A percentile compares a stretch with the other conserved stretches of the same genome.
These are phyloP conservation scores for Yamadazyma akitaensis DNA, from an alignment of 805 yeast species.

Conservation along the genomic window DNA sequence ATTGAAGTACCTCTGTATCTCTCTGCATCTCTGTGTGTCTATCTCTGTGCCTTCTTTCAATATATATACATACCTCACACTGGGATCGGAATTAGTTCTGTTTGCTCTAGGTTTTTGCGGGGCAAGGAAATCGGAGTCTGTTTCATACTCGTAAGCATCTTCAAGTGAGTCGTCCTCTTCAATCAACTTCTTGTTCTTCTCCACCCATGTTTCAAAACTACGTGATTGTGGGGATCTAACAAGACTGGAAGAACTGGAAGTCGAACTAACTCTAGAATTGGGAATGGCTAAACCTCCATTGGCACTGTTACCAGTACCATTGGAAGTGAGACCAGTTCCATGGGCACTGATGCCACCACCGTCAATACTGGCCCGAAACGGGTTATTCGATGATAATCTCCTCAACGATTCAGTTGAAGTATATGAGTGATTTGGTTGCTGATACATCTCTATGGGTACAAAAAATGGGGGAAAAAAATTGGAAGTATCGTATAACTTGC, in stretches of 20 bases:
- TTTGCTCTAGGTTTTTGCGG: constrained; percentile 10
- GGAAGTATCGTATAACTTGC: no score
- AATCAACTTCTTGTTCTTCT: constrained; percentile 39
- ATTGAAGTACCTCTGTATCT: no score
- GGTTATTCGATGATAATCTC: constrained; percentile 63
- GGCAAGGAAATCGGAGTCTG: constrained; percentile 9
- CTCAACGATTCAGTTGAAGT: constrained; percentile 35
- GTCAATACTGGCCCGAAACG: constrained; percentile 47
- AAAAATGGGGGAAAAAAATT: neutral
- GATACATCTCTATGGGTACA: constrained; percentile 29
- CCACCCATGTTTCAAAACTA: constrained; percentile 58
- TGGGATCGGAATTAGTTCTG: constrained; percentile 16
- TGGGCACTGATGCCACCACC: neutral
- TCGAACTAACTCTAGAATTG: constrained; percentile 8
- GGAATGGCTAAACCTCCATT: neutral
- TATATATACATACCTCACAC: constrained; percentile 13
- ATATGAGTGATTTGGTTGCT: constrained; percentile 34
- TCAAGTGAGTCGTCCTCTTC: constrained; percentile 37
- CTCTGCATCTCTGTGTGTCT: neutral
- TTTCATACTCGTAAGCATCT: constrained; percentile 13
- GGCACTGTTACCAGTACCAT: neutral
- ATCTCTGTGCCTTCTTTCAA: neutral
- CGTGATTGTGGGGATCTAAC: constrained; percentile 21
- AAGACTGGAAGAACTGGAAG: constrained; percentile 20
- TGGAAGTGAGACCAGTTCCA: neutral